Evolutionary conservation across 208 protist species (phyloP), one percentile per base, ranked within the genome.

Genomic region (Crithidia thermophila): DNA sequence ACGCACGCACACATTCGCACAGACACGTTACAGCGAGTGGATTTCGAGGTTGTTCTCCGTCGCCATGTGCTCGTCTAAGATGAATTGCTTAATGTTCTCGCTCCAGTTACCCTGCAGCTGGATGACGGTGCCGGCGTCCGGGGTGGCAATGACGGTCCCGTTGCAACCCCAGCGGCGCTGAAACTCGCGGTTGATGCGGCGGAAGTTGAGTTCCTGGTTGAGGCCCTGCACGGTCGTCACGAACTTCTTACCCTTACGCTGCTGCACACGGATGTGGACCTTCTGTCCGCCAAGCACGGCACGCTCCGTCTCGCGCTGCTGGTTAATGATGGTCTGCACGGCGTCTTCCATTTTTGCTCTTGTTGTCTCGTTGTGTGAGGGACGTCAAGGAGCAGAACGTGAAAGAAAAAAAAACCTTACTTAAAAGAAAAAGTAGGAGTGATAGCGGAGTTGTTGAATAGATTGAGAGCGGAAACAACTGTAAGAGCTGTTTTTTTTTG

Each of bases 81-180:
- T 60, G 78, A 99, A 99, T 21, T 94, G 56, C 50, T 83, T 82
- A 30, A 98, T 75, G 37, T 94, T 84, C 46, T 98, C 88, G 43
- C 96, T 87, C 70, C 97, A 97, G 75, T 99, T 98, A 20, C 98
- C 98, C 82, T 98, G 95, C 27, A 99, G 82, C 84, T 99, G 97
- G 52, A 99, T 93, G 47, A 99, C 94, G n/a, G 72, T 93, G 14
- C 95, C 97, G 13, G 82, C 72, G 16, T 96, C 78, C 20, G 46
- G 45, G 47, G 95, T 93, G 39, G 77, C 67, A 43, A 98, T 87
- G 25, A 99, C 87, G 4, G 82, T 98, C 9, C 97, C 98, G 75
- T 98, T 99, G 80, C 97, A 99, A 72, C 87, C 94, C 77, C 96
- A 98, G 47, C 85, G 69, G 68, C 94, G 82, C 69, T 93, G 84